phyloP scores from a whole-genome alignment of 1,284 basidiomycete species.

The Apiotrichum akiyoshidainum region DNA sequence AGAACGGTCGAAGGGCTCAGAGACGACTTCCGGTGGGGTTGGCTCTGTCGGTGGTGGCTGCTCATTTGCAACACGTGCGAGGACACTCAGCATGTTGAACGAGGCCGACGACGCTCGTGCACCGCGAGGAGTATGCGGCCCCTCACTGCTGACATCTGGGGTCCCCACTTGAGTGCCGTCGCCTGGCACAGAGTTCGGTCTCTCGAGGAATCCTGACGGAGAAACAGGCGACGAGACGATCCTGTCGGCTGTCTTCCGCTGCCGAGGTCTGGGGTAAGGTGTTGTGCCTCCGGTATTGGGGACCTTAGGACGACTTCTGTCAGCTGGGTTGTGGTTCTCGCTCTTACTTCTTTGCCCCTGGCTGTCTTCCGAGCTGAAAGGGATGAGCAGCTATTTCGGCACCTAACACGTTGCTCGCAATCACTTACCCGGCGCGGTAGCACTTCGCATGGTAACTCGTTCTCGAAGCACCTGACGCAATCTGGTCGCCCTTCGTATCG shows the following conservation, averaged over 20 bases:
- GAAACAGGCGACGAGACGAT: too few species aligned
- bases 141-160: too few species aligned
- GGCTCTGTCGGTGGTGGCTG: slow-evolving; percentile 2
- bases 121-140: background rate
- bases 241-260: too few species aligned
- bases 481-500: slow-evolving; percentile 2
- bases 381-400: too few species aligned
- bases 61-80: slow-evolving; percentile 23
- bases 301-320: slow-evolving; percentile 3
- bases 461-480: slow-evolving; percentile 17
- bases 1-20: slow-evolving; percentile 9
- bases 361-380: slow-evolving; percentile 23
- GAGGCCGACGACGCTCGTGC: background rate
- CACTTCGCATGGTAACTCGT: slow-evolving; percentile 13
- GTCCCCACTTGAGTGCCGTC: too few species aligned
- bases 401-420: background rate
- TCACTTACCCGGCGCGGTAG: slow-evolving; percentile 17
- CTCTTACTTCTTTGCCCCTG: slow-evolving; percentile 22
- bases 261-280: too few species aligned
- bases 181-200: too few species aligned
- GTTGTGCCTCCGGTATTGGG: too few species aligned
- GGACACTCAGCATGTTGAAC: slow-evolving; percentile 24
- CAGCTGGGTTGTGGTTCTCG: background rate
- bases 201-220: too few species aligned
- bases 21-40: background rate